Base-by-base conservation (phyloP, 148 eudicot species). In the Pharnaceum exiguum region DNA sequence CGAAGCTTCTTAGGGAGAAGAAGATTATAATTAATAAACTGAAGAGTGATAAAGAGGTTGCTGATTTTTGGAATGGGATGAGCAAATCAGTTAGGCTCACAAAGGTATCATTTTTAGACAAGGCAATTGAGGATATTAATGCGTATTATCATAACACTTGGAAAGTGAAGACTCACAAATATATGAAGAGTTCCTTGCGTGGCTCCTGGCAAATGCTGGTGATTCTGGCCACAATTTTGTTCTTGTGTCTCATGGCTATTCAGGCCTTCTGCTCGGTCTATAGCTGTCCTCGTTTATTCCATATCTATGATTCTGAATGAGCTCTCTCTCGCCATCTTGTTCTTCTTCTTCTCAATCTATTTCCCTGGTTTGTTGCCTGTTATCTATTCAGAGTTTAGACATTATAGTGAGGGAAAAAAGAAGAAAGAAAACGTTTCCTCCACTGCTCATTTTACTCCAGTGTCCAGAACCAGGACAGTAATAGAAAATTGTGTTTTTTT, bases 1-100 rank as follows among this genome's bases (percentile, higher is more conserved):
- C 52, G 1, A 62, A 7, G 30, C 39, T 61, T 19, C 38, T 72
- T 17, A 55, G 28, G 13, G 43, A 43, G 3, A 37, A 21, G 5
- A 49, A 60, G n/a, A 56, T 72, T 22, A 56, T 72, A 4, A 10
- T 16, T n/a, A 61, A 60, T 8, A 21, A 27, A 13, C n/a, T 72
- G 32, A n/a, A 35, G 38, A 35, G 16, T 1, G 47, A 72, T 43
- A 47, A 45, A 7, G 67, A 66, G 9, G 58, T 72, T 2, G 77
- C 71, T 0, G 54, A 62, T 23, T 15, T 72, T 6, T 72, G 69
- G 53, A 72, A 62, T 55, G 65, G 69, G 27, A 73, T 73, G 39
- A 39, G 23, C 18, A 67, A 44, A 40, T 56, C 65, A 11, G 31
- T 16, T 4, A 48, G 33, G 45, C 35, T 43, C 2, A 28, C 18